Percentiles rank a stretch among this genome's conserved stretches.
phyloP scores from a whole-genome alignment of 179 eudicot species.

The Nepenthes alata region DNA sequence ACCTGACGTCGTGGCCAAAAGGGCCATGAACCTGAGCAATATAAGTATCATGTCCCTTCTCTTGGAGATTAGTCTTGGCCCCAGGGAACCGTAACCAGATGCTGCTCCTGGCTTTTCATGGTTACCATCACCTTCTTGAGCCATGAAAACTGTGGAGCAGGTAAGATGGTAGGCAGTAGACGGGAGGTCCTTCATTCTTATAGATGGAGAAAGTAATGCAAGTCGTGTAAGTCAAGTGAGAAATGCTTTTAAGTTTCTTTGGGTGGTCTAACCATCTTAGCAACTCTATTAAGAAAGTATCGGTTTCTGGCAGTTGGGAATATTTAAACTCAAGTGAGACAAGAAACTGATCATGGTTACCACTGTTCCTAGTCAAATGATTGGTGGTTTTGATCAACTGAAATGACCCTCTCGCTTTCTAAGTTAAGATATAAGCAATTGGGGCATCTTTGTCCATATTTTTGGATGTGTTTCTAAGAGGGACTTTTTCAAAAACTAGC shows the following conservation, averaged over 20 bases:
- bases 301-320: not conserved
- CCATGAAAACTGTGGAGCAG: conserved; percentile 2
- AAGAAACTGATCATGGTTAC: not conserved
- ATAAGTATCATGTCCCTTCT: conserved; percentile 10
- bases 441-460: not conserved
- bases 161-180: not conserved
- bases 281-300: not conserved
- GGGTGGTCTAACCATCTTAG: conserved; percentile 15
- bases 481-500: too few species aligned
- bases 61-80: not conserved
- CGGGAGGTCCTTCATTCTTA: not conserved
- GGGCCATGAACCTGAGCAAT: conserved; percentile 36
- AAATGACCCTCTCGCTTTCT: not conserved
- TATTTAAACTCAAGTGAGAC: not conserved
- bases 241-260: conserved; percentile 10
- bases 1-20: conserved; percentile 50
- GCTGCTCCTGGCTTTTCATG: conserved; percentile 11
- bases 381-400: not conserved
- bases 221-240: not conserved
- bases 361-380: not conserved
- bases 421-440: not conserved
- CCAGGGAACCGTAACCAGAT: conserved; percentile 12
- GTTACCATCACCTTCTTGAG: not conserved
- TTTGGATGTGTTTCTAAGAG: too few species aligned
- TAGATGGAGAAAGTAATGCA: not conserved